A percentile compares a stretch with the other conserved stretches of the same genome.
These are phyloP conservation scores for Lepidium sativum DNA, from an alignment of 345 rosid genomes.

Conservation along the genomic window DNA sequence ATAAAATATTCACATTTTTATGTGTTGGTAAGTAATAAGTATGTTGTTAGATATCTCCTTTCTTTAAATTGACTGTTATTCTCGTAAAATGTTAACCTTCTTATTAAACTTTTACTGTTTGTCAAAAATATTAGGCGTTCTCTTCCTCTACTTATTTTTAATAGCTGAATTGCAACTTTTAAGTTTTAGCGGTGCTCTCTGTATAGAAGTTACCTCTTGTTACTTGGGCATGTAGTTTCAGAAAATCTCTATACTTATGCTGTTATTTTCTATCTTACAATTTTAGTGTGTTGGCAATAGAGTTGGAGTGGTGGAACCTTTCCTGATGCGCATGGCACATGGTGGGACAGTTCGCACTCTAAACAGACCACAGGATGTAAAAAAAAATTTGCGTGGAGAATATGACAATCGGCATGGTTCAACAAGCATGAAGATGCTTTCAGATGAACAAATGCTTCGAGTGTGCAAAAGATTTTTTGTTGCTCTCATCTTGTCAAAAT, in stretches of 20 bases:
- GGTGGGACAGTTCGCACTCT: conserved; percentile 61
- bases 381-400: conserved; percentile 38
- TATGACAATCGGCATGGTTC: conserved; percentile 33
- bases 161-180: background rate
- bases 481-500: conserved; percentile 88
- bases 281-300: conserved; percentile 92
- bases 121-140: background rate
- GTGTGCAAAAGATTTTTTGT: conserved; percentile 93
- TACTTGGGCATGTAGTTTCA: conserved; percentile 1
- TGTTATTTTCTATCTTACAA: conserved; percentile 11
- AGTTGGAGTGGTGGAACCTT: conserved; percentile 89
- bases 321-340: conserved; percentile 99
- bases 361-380: conserved; percentile 35
- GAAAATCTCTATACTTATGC: conserved; percentile 4
- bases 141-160: background rate
- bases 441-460: conserved; percentile 72
- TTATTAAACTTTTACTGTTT: background rate
- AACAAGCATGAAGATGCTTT: conserved; percentile 37
- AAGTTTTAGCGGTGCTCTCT: conserved; percentile 2
- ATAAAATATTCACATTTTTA: background rate
- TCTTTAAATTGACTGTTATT: background rate
- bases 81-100: background rate
- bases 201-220: background rate
- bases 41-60: background rate
- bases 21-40: conserved; percentile 3